Percentiles rank a stretch among this genome's conserved stretches.
Evolutionary conservation across 371 early-diverging fungal genomes (phyloP).

Genomic region (Lichtheimia hyalospora): DNA sequence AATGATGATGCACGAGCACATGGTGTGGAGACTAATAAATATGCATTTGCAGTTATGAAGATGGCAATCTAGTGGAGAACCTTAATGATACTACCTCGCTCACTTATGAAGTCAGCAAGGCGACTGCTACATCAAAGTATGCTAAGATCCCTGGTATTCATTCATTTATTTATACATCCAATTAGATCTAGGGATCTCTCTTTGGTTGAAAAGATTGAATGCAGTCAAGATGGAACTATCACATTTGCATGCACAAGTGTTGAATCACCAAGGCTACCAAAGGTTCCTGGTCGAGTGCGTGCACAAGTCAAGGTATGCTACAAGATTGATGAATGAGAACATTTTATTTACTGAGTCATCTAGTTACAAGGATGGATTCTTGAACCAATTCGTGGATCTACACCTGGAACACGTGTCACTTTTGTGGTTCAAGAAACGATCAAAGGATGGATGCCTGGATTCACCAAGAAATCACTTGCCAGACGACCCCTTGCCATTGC

Average conservation of each 20-base stretch:
- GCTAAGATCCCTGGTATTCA: not conserved
- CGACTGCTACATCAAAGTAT: conserved; percentile 52
- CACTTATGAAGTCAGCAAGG: conserved; percentile 55
- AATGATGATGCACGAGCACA: not conserved
- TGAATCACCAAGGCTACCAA: conserved; percentile 65
- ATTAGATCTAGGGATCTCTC: conserved; percentile 40
- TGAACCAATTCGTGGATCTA: conserved; percentile 52
- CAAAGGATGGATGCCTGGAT: conserved; percentile 64
- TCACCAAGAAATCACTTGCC: conserved; percentile 64
- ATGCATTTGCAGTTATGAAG: conserved; percentile 47
- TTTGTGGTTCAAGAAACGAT: conserved; percentile 53
- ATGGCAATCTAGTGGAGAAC: conserved; percentile 56
- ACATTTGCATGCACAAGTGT: conserved; percentile 68
- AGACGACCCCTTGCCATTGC: conserved; percentile 66
- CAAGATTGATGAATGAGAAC: too few relatives aligned
- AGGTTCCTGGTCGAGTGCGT: conserved; percentile 55
- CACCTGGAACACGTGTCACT: conserved; percentile 60
- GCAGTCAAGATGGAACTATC: conserved; percentile 48
- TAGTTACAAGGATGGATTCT: conserved; percentile 68
- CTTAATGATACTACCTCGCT: conserved; percentile 41
- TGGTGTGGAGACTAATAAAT: not conserved
- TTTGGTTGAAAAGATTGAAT: conserved; percentile 51
- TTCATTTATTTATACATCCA: not conserved
- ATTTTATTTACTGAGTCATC: too few relatives aligned
- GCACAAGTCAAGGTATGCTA: conserved; percentile 53